Evolutionary conservation across 1,284 basidiomycete genomes (phyloP), one percentile per base, ranked within the genome.

Genomic region (Neolentinus lepideus): DNA sequence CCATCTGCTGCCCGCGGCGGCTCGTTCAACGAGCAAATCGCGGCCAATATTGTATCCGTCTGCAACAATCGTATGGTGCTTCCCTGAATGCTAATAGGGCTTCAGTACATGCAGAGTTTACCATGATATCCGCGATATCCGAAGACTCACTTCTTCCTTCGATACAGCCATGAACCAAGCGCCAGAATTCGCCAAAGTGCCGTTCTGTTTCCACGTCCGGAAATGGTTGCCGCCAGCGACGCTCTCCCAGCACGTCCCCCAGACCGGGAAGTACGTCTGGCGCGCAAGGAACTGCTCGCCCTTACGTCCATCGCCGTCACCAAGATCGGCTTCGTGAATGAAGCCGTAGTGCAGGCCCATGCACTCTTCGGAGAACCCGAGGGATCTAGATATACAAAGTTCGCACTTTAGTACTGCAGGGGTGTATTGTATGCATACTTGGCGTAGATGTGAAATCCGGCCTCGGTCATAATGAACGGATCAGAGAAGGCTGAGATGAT

Each of bases 11-110:
- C 82, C 84, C 8, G 74, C 66, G 22, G 77, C 64, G n/a, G 89
- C 88, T 11, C 74, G 79, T 43, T 78, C 73, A 22, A 91, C 86
- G 54, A 92, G 72, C 70, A 76, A 82, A 68, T 92, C 85, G 19
- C 90, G 81, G 11, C 89, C 88, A 50, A 86, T 71, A 62, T 92
- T 90, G 63, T 90, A 92, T 3, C 89, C 89, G 57, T 92, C 71
- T 9, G 81, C 79, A 21, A 83, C 76, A 54, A 92, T 91, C 67
- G 75, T 83, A 63, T 92, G 89, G 58, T 83, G 73, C 62, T 80
- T 83, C 19, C 74, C 75, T 1, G 83, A 83, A 61, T 88, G 76
- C 81, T 53, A 45, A 27, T 0, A 24, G 50, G 24, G 51, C 29
- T 31, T 31, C 29, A 31, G 29, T 12, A 31, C 29, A 12, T 12